phyloP scores from a whole-genome alignment of 1,284 basidiomycete genomes.

The Pseudozyma sp. region DNA sequence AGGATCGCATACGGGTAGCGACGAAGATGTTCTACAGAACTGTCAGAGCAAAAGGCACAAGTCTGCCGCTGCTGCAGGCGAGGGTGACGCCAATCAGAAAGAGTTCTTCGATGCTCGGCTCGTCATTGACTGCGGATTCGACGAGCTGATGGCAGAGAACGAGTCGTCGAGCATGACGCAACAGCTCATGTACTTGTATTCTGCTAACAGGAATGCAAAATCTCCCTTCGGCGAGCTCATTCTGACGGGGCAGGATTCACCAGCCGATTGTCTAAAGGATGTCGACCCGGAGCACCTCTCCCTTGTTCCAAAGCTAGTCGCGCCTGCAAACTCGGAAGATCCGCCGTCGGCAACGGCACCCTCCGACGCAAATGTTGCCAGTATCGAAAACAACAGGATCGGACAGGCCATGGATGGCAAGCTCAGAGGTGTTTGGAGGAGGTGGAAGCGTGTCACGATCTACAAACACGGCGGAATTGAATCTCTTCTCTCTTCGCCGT shows the following conservation, averaged over 20 bases:
- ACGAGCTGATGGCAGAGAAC: constrained; percentile 93
- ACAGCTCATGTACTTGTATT: constrained; percentile 90
- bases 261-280: constrained; percentile 23
- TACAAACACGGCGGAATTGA: constrained; percentile 73
- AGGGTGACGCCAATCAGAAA: constrained; percentile 67
- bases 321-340: background rate
- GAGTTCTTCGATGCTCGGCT: constrained; percentile 75
- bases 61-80: constrained; percentile 54
- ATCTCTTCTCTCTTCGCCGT: constrained; percentile 16
- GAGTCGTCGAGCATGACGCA: constrained; percentile 88
- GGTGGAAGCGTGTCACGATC: constrained; percentile 86
- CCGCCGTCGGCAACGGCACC: background rate
- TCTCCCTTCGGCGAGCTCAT: constrained; percentile 79
- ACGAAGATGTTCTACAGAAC: background rate
- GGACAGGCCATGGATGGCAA: constrained; percentile 79
- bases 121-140: constrained; percentile 91
- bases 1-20: constrained; percentile 25
- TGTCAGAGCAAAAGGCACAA: constrained; percentile 67
- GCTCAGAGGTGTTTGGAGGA: constrained; percentile 78
- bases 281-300: constrained; percentile 32
- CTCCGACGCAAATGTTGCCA: constrained; percentile 1
- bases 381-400: constrained; percentile 74
- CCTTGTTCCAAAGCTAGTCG: constrained; percentile 10
- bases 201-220: constrained; percentile 80
- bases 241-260: constrained; percentile 77